Evolutionary conservation across 768 basidiomycete species (phyloP), one percentile per base, ranked within the genome.

Genomic region (Candolleomyces eurysporus): DNA sequence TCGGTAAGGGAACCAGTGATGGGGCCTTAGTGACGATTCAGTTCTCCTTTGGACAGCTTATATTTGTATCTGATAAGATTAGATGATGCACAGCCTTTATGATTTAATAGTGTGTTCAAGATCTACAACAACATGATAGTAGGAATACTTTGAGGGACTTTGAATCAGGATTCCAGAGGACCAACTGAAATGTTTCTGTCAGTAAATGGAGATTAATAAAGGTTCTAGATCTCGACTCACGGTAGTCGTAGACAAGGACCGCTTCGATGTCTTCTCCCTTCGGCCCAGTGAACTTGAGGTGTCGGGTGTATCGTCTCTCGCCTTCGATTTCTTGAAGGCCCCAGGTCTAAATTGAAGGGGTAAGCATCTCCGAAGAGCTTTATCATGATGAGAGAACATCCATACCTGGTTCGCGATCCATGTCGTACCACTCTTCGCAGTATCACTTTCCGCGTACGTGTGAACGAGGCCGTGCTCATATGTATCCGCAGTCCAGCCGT

Each of bases 371-470:
- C 11, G 36, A 36, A 11, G 36, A 36, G 36, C 49, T 53, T 11
- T 45, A 32, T 57, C 58, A 51, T 19, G 46, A 57, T 6, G 26
- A 31, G 32, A 58, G 22, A 30, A 31, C 22, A 17, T 2, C 65
- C 75, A 40, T 59, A 88, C 90, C 82, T 89, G 87, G 48, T 85
- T 71, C 2, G 79, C 86, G 61, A 75, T 82, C 91, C 91, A 92
- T 5, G 76, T 78, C 17, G 64, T 78, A 1, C 74, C 76, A 66
- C 84, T 89, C 79, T 87, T 89, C 5, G 76, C 72, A 2, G 88
- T 87, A 58, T 90, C 80, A 67, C 86, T 90, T 71, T 82, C 75
- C 22, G 82, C 78, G 45, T 76, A 78, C 4, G 78, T 75, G 58
- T 82, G 76, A 46, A 84, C 71, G 21, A 82, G 66, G 5, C 81